Evolutionary conservation across 169 alveolate species (phyloP), one percentile per base, ranked within the genome.

Genomic region (Cryptosporidium muris): DNA sequence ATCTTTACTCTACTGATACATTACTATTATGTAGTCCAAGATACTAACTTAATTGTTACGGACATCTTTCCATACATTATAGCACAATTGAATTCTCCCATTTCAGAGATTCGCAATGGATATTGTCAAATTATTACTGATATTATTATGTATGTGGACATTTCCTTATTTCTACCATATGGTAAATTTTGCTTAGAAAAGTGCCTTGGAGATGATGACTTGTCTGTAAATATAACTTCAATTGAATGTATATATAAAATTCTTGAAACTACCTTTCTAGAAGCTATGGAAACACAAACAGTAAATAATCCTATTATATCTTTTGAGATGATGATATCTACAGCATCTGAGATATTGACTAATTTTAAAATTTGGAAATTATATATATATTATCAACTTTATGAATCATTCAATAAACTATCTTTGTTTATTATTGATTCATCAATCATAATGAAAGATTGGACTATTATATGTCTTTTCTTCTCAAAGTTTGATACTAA

Each of bases 171-270:
- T n/a, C 42, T 74, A 12, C 85, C 85, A 7, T 74, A 74, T 60
- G 85, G 85, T 16, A 37, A 58, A 43, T 74, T 74, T 25, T 74
- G 85, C 37, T 8, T 74, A 58, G 85, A 74, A 60, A 74, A 74
- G 60, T 74, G 74, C 11, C 60, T 74, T 25, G 45, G 36, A 4
- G 85, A 74, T 58, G 38, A 58, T n/a, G 85, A 74, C 12, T 58
- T 58, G 0, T 14, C n/a, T 9, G 63, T 74, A 8, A 54, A 74
- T 47, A 25, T 6, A 11, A 16, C 25, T 14, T 66, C 63, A 11
- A 45, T 74, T n/a, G 37, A 43, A 16, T 74, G 68, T 6, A 58
- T 58, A 7, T 58, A 74, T 47, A 43, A n/a, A 5, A 60, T 74
- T 16, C 2, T 74, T 6, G 62, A 58, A 2, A 42, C 37, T 6